A percentile compares a stretch with the other conserved stretches of the same genome.
Conservation (phyloP, 257 asterid species). For the Solanum pinnatisectum region DNA sequence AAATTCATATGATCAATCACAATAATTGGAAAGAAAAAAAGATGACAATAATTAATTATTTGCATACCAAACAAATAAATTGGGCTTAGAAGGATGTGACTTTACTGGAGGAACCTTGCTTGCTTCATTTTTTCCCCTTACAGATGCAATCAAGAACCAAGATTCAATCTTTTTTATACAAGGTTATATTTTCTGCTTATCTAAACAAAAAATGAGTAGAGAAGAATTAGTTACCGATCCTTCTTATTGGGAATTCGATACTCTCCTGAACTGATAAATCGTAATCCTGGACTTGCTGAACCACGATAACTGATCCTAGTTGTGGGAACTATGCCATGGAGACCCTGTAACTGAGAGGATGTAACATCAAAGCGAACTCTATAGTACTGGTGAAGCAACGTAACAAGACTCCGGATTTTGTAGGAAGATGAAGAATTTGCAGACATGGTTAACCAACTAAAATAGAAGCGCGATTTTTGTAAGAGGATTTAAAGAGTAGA, state of each 20-base stretch:
- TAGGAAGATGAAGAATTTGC: conserved; percentile 38
- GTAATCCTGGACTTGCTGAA: conserved; percentile 19
- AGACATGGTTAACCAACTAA: neutral
- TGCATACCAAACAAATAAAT: conserved; percentile 40
- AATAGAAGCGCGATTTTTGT: neutral
- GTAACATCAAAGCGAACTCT: neutral
- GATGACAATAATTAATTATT: neutral
- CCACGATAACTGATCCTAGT: neutral
- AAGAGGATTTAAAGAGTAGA: neutral
- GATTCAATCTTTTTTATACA: neutral
- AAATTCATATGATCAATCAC: neutral
- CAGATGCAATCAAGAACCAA: neutral
- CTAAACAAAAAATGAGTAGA: neutral
- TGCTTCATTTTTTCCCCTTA: conserved; percentile 28
- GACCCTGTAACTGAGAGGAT: neutral
- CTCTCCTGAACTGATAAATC: neutral
- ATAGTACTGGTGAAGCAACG: conserved; percentile 24
- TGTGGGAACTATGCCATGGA: conserved; percentile 5
- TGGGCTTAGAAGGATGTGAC: conserved; percentile 19
- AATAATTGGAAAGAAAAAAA: neutral
- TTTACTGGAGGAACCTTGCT: conserved; percentile 4
- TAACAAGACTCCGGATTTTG: conserved; percentile 32
- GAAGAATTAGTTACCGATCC: neutral
- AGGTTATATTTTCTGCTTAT: neutral
- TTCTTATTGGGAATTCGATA: neutral